Conservation (phyloP, 345 rosid species). For the Gossypium ekmanianum region DNA sequence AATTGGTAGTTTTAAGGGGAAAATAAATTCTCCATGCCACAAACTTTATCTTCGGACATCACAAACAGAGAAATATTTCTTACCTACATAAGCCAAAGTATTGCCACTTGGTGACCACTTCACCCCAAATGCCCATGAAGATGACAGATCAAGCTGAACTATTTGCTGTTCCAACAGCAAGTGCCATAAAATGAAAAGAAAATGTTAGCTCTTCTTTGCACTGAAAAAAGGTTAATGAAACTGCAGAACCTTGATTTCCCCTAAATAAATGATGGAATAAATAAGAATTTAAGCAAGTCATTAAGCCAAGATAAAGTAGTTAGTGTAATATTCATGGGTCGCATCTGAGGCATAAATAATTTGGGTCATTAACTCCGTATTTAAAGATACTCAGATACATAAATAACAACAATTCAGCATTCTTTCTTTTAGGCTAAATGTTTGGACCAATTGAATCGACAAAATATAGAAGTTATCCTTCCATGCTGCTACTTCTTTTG, state of each 20-base stretch:
- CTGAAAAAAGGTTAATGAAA: constrained; percentile 2
- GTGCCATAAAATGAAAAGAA: neutral
- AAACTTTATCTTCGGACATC: neutral
- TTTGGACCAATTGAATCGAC: neutral
- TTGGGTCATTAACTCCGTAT: constrained; percentile 1
- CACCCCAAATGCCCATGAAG: constrained; percentile 99
- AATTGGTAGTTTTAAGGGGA: neutral
- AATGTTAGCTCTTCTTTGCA: neutral
- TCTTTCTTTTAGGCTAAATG: neutral
- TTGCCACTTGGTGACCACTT: constrained; percentile 99
- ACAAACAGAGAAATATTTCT: constrained; percentile 36
- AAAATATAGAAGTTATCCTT: neutral
- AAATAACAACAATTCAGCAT: neutral
- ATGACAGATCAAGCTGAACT: constrained; percentile 95
- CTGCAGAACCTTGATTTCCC: constrained; percentile 6
- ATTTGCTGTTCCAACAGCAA: constrained; percentile 69
- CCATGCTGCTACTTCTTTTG: neutral
- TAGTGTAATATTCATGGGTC: neutral
- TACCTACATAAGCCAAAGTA: constrained; percentile 94
- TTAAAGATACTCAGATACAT: neutral
- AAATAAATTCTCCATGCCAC: neutral
- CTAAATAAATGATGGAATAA: neutral
- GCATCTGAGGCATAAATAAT: constrained; percentile 2
- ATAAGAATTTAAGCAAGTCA: constrained; percentile 1
- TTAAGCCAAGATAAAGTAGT: neutral